These are phyloP conservation scores for Lipomyces sp. DNA, from an alignment of 805 yeast genomes.

Conservation along the genomic window DNA sequence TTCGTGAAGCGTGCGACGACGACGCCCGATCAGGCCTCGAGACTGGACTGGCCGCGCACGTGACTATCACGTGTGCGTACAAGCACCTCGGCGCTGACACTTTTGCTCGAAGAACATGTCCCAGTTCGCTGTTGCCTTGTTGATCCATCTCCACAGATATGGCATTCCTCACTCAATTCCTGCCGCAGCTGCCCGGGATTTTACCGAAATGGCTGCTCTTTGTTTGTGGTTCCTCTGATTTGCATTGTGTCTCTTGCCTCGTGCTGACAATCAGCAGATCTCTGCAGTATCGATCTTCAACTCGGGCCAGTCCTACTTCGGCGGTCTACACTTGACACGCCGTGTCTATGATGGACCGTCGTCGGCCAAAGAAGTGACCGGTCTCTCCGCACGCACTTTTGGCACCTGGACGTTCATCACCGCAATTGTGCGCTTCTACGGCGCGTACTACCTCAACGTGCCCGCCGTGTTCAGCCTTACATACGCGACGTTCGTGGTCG, in stretches of 20 bases:
- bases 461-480: constrained; percentile 74
- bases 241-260: background rate
- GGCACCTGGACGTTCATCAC: constrained; percentile 97
- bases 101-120: too few species aligned
- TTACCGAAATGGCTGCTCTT: constrained; percentile 77
- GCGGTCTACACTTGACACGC: constrained; percentile 71
- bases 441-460: constrained; percentile 71
- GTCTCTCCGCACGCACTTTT: constrained; percentile 88
- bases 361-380: constrained; percentile 38
- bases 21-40: too few species aligned
- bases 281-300: constrained; percentile 91
- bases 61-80: too few species aligned
- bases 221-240: constrained; percentile 36
- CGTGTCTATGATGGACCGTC: constrained; percentile 72
- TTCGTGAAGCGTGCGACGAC: too few species aligned
- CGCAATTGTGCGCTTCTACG: constrained; percentile 78
- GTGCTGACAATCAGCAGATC: constrained; percentile 38
- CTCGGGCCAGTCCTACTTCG: constrained; percentile 77
- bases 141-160: too few species aligned
- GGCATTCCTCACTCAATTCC: too few species aligned
- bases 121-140: too few species aligned
- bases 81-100: too few species aligned
- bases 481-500: constrained; percentile 75
- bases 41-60: too few species aligned
- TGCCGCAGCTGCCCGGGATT: constrained; percentile 51